Conservation (phyloP, 2,329 filamentous ascomycete genomes). For the Neophaeococcomyces mojaviensis region DNA sequence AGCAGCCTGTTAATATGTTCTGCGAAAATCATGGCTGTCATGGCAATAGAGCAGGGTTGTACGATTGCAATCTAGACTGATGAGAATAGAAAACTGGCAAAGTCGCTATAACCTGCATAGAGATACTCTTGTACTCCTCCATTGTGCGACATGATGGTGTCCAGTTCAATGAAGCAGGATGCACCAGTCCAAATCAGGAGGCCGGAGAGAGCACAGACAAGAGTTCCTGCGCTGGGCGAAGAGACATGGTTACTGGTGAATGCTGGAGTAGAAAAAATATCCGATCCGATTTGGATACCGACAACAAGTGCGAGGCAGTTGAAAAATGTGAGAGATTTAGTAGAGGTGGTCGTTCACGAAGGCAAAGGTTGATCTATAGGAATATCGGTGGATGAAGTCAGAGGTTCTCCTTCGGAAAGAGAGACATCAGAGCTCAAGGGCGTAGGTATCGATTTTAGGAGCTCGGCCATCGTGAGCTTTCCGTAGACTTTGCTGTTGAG, state of each 20-base stretch:
- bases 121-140: constrained; percentile 43
- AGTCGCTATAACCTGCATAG: constrained; percentile 34
- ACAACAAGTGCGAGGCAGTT: constrained; percentile 39
- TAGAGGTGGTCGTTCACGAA: too few relatives aligned
- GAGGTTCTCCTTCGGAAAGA: too few relatives aligned
- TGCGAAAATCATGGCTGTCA: constrained; percentile 39
- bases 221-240: constrained; percentile 36
- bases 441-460: too few relatives aligned
- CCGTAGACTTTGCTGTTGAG: too few relatives aligned
- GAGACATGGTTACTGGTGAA: constrained; percentile 37
- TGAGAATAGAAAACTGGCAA: constrained; percentile 38
- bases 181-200: constrained; percentile 43
- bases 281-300: constrained; percentile 41
- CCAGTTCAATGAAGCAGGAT: constrained; percentile 42
- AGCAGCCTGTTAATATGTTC: too few relatives aligned
- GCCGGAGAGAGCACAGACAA: constrained; percentile 39
- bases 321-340: constrained; percentile 1
- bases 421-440: too few relatives aligned
- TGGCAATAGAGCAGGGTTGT: constrained; percentile 39
- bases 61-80: constrained; percentile 40
- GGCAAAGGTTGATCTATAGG: too few relatives aligned
- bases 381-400: too few relatives aligned
- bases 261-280: constrained; percentile 41
- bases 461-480: too few relatives aligned
- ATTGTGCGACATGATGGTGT: constrained; percentile 38